Evolutionary conservation across 2,329 filamentous ascomycete species (phyloP), one percentile per base, ranked within the genome.

Genomic region (Bipolaris oryzae): DNA sequence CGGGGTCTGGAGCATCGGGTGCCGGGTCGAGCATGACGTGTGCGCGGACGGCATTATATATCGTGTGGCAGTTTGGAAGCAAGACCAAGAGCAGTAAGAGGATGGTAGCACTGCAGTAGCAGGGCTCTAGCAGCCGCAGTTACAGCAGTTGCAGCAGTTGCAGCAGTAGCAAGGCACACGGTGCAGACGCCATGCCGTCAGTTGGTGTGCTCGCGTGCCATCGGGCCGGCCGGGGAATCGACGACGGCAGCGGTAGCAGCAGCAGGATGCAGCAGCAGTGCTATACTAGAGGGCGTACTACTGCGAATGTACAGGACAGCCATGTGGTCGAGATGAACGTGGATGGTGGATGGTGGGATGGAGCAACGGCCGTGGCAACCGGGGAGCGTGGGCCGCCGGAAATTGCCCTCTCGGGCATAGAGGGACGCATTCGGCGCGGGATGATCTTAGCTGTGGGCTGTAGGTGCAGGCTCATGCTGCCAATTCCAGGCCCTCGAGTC

Each of bases 371-470:
- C 60, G 53, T 61, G 57, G 63, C 57, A 63, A 53, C 59, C 66
- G 67, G 67, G 67, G 65, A 64, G 61, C 39, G 50, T 58, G 53
- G 57, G 62, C 68, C 65, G 65, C 39, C 60, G 55, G 65, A 41
- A 57, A 37, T 47, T 52, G 45, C 44, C 58, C 47, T 16, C 50
- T 39, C 18, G 15, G 53, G 34, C 33, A 48, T 48, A 42, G 35
- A 39, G 44, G 21, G 38, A 41, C 59, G 54, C 43, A 31, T 11
- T 13, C 7, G 50, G 53, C 23, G 46, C n/a, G 42, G 50, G 58
- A 7, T 51, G 62, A 62, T 63, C 61, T 38, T 57, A 31, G 28
- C 28, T 31, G 10, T 31, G 28, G 28, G 28, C 28, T 31, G 28
- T 31, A 31, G 10, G 10, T 11, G 10, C 28, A 31, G 28, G 28